Conservation (phyloP, 2,329 filamentous ascomycete genomes). For the Arachnopeziza araneosa region DNA sequence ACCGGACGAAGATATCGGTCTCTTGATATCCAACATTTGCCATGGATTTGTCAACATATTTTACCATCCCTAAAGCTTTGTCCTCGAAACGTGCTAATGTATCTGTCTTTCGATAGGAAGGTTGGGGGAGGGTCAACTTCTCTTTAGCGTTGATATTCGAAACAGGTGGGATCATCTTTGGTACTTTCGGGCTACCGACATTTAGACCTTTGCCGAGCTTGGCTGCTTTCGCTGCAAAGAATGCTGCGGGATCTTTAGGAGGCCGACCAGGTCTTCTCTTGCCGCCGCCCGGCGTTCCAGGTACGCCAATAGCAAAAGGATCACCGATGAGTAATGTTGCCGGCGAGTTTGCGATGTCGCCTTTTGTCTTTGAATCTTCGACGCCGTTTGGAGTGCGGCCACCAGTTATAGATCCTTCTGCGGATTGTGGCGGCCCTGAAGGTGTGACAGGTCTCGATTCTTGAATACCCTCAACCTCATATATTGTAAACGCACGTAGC, state of each 20-base stretch:
- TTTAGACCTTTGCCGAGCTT: conserved; percentile 26
- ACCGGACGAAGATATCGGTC: conserved; percentile 79
- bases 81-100: conserved; percentile 79
- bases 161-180: conserved; percentile 58
- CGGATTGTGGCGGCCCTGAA: conserved; percentile 29
- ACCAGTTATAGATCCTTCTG: conserved; percentile 27
- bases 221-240: conserved; percentile 46
- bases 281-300: conserved; percentile 32
- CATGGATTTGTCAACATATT: conserved; percentile 95
- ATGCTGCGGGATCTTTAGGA: conserved; percentile 54
- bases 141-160: conserved; percentile 74
- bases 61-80: conserved; percentile 75
- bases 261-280: conserved; percentile 60
- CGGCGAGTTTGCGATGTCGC: conserved; percentile 21
- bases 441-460: conserved; percentile 41
- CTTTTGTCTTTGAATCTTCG: conserved; percentile 20
- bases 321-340: conserved; percentile 21
- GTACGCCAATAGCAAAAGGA: conserved; percentile 29
- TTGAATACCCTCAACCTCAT: conserved; percentile 75
- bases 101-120: conserved; percentile 70
- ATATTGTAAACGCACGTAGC: conserved; percentile 72
- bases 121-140: conserved; percentile 69
- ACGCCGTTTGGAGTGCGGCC: conserved; percentile 17
- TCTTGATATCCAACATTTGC: conserved; percentile 94
- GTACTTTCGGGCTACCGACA: conserved; percentile 42